Evolutionary conservation across 352 stramenopile genomes (phyloP), one percentile per base, ranked within the genome.

Genomic region (Thalassiosira pacifica): DNA sequence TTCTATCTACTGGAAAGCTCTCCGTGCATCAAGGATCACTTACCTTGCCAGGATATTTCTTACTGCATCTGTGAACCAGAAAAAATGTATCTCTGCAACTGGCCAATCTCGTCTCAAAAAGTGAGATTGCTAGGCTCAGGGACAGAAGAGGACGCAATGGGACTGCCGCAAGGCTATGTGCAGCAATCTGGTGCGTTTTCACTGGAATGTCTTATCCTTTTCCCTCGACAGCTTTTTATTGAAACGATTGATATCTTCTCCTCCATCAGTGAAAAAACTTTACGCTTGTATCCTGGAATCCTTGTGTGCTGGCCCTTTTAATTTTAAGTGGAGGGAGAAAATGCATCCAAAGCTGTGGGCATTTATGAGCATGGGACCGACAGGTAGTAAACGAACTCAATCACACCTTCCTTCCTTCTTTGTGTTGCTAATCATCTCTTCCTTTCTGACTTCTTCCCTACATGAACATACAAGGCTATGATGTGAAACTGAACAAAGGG

Each of bases 321-420:
- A 76, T 64, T 45, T 10, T 32, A 84, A 74, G 27, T 88, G 81
- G 81, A 83, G 81, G 34, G 73, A 83, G 22, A 22, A 65, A 34
- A 60, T 88, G 19, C 73, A 88, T 64, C 81, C 81, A 13, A 83
- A 83, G 34, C 83, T 67, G 67, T 88, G 81, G 81, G n/a, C 1
- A 63, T 83, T 81, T 27, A 29, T 83, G 0, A 61, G 26, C 27
- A 10, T 88, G 29, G 81, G 73, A 19, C 74, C 73, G 27, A n/a
- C n/a, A n/a, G 29, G 32, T 31, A 27, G 59, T 67, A 67, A 67
- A 42, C 24, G 59, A n/a, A n/a, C n/a, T n/a, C n/a, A n/a, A n/a
- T n/a, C n/a, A n/a, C n/a, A n/a, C n/a, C n/a, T n/a, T n/a, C n/a
- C n/a, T n/a, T n/a, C n/a, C n/a, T n/a, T n/a, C n/a, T n/a, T n/a